Evolutionary conservation across 345 rosid genomes (phyloP).

Genomic region (Aquilaria malaccensis): DNA sequence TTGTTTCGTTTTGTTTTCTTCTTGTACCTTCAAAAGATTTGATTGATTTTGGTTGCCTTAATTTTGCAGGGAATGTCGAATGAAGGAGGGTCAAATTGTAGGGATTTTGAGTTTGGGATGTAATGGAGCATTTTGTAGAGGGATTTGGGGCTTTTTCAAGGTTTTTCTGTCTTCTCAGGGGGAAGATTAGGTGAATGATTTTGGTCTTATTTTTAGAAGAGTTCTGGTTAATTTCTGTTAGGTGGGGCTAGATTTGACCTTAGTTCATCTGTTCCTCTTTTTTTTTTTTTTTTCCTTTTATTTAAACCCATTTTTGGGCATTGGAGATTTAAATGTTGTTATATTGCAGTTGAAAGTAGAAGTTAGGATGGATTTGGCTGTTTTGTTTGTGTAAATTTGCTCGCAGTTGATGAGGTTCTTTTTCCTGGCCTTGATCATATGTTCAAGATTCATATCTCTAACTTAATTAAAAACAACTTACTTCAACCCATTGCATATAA

Average conservation of each 20-base stretch:
- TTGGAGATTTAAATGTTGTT: constrained; percentile 3
- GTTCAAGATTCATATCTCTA: too few species aligned
- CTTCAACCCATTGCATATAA: too few species aligned
- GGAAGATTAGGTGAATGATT: constrained; percentile 2
- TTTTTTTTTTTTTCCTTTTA: neutral
- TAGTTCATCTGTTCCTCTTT: neutral
- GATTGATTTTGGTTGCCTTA: constrained; percentile 5
- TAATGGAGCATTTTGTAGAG: constrained; percentile 18
- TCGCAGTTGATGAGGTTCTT: constrained; percentile 34
- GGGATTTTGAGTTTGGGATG: constrained; percentile 55
- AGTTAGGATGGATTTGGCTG: constrained; percentile 22
- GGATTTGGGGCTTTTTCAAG: neutral
- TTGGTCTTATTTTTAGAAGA: constrained; percentile 15
- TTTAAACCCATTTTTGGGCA: neutral
- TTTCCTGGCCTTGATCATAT: too few species aligned
- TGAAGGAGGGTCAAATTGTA: constrained; percentile 53
- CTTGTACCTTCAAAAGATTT: neutral
- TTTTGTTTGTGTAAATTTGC: constrained; percentile 34
- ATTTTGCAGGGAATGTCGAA: constrained; percentile 25
- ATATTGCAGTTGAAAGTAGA: constrained; percentile 13
- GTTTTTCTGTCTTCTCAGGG: too few species aligned
- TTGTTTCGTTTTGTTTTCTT: neutral
- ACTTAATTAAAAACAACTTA: too few species aligned
- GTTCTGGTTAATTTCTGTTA: constrained; percentile 11
- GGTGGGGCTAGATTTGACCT: constrained; percentile 3